Evolutionary conservation across 805 yeast species (phyloP).

Genomic region (Wickerhamomyces ciferrii): DNA sequence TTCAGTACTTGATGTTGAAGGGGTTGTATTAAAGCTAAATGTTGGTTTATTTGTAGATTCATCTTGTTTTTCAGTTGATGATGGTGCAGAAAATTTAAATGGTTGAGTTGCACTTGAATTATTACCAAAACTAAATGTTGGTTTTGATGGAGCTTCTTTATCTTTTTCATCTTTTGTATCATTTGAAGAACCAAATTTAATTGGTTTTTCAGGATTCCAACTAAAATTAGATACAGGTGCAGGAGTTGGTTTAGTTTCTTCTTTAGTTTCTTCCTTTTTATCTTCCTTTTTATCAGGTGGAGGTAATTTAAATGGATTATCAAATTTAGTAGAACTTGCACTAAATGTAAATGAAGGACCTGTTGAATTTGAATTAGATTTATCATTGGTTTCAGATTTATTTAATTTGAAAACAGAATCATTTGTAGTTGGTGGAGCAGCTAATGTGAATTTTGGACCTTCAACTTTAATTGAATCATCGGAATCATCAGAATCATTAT

Average conservation of each 20-base stretch:
- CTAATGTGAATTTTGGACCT: conserved; percentile 63
- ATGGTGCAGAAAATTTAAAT: conserved; percentile 17
- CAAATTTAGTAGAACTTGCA: conserved; percentile 21
- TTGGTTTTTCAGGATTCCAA: conserved; percentile 20
- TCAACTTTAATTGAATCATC: conserved; percentile 63
- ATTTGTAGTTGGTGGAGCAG: conserved; percentile 40
- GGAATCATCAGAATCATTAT: conserved; percentile 44
- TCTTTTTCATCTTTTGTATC: neutral
- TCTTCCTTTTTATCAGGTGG: conserved; percentile 5
- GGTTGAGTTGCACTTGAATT: conserved; percentile 8
- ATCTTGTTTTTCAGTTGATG: neutral
- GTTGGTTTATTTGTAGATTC: conserved; percentile 10
- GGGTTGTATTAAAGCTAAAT: conserved; percentile 16
- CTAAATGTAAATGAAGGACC: conserved; percentile 37
- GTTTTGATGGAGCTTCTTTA: conserved; percentile 8
- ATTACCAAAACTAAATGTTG: conserved; percentile 22
- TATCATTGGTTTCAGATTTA: conserved; percentile 14
- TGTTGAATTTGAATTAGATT: conserved; percentile 20
- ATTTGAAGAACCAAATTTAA: conserved; percentile 6
- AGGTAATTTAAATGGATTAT: conserved; percentile 29
- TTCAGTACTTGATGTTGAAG: neutral
- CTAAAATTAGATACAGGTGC: conserved; percentile 12
- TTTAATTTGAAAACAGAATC: conserved; percentile 46
- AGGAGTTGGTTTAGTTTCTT: conserved; percentile 4
- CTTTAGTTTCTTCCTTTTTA: conserved; percentile 2